Evolutionary conservation across 306 rosid species (phyloP).

Genomic region (Trifolium repens): DNA sequence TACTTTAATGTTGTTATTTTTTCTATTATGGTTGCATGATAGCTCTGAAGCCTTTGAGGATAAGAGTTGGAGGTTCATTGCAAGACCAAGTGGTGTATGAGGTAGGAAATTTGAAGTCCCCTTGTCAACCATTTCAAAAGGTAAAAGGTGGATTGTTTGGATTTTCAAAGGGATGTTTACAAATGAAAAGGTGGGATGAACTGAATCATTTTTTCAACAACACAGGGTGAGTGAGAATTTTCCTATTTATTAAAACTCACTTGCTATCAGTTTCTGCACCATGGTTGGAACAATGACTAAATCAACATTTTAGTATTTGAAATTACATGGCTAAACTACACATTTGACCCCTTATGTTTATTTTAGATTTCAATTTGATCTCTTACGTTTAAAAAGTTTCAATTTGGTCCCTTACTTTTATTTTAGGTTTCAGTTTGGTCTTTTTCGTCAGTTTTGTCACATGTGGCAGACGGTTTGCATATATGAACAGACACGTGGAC

Average conservation of each 20-base stretch:
- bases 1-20: conserved; percentile 34
- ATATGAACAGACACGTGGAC: too few species aligned
- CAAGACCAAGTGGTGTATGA: conserved; percentile 90
- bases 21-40: conserved; percentile 50
- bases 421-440: too few species aligned
- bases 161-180: conserved; percentile 90
- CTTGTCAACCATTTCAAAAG: conserved; percentile 85
- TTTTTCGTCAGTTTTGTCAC: too few species aligned
- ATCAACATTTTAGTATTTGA: neutral
- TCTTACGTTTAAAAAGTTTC: too few species aligned
- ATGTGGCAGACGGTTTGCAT: too few species aligned
- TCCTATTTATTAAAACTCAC: conserved; percentile 3
- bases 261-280: neutral
- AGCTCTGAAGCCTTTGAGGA: conserved; percentile 89
- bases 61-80: conserved; percentile 94
- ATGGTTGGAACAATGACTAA: neutral
- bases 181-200: conserved; percentile 90
- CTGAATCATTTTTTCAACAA: conserved; percentile 74
- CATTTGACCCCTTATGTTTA: too few species aligned
- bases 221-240: conserved; percentile 81
- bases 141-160: conserved; percentile 73
- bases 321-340: too few species aligned
- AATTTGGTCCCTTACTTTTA: too few species aligned
- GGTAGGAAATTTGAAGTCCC: conserved; percentile 62
- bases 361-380: too few species aligned